phyloP scores from a whole-genome alignment of 768 basidiomycete genomes.

The Tephrocybe sp. region DNA sequence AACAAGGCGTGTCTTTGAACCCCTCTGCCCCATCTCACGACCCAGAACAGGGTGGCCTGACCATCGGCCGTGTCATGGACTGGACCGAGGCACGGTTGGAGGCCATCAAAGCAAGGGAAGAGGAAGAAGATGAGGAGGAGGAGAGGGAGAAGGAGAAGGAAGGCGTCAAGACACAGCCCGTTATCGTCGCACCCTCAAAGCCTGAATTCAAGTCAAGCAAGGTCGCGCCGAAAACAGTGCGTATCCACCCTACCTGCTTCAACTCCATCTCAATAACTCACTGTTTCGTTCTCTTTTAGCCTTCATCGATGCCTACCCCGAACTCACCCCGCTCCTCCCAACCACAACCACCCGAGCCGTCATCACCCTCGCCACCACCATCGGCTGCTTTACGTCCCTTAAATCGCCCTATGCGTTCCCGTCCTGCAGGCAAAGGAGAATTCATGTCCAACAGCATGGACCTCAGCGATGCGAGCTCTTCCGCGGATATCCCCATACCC shows the following conservation, averaged over 20 bases:
- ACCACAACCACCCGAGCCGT: conserved; percentile 25
- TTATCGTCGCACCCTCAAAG: conserved; percentile 19
- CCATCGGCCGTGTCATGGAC: conserved; percentile 78
- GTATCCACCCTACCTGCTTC: too few relatives aligned
- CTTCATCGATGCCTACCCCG: conserved; percentile 28
- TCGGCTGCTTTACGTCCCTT: conserved; percentile 23
- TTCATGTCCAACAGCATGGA: conserved; percentile 19
- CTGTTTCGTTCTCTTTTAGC: conserved; percentile 12
- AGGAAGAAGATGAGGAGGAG: conserved; percentile 83
- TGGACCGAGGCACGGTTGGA: conserved; percentile 83
- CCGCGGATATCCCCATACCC: conserved; percentile 35
- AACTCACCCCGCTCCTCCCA: conserved; percentile 24
- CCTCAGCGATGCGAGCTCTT: conserved; percentile 20
- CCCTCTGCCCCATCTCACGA: conserved; percentile 41
- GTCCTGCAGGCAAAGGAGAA: conserved; percentile 19
- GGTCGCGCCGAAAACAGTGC: too few relatives aligned
- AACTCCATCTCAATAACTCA: too few relatives aligned
- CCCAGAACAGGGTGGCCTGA: conserved; percentile 57
- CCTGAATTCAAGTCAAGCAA: conserved; percentile 16
- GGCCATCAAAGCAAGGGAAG: conserved; percentile 71
- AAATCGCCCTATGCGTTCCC: conserved; percentile 17
- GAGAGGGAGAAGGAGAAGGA: conserved; percentile 59
- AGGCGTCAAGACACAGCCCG: conserved; percentile 26
- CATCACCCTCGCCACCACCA: conserved; percentile 35
- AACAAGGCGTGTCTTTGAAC: conserved; percentile 71